phyloP scores from a whole-genome alignment of 768 basidiomycete species.

The Mrakia frigida region DNA sequence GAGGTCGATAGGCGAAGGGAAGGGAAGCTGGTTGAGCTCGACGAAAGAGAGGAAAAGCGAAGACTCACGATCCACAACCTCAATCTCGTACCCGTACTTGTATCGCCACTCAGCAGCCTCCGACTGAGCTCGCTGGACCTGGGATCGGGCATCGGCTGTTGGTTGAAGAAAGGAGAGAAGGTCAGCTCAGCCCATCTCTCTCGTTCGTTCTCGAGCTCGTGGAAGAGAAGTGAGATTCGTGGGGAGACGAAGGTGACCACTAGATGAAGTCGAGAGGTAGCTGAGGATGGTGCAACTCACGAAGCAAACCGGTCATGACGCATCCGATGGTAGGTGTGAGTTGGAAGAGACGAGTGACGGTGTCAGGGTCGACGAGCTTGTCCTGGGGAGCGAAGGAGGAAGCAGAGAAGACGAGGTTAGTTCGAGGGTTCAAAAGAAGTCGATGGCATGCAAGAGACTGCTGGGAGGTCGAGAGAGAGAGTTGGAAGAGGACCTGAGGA shows the following conservation, averaged over 20 bases:
- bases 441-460: neutral
- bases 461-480: neutral
- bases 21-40: neutral
- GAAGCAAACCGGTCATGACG: constrained; percentile 95
- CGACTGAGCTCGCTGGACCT: constrained; percentile 74
- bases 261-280: no score
- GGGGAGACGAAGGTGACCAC: no score
- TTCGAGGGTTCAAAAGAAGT: no score
- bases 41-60: neutral
- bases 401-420: neutral
- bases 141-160: constrained; percentile 83
- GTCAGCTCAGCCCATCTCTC: neutral
- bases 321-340: constrained; percentile 95
- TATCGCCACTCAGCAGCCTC: constrained; percentile 92
- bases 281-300: constrained; percentile 48
- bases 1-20: neutral
- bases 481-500: neutral
- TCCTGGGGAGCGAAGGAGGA: constrained; percentile 56
- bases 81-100: constrained; percentile 97
- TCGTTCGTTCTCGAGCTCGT: no score
- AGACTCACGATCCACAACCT: constrained; percentile 68
- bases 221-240: no score
- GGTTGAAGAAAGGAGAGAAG: neutral
- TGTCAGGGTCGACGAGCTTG: constrained; percentile 90
- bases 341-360: constrained; percentile 90